Base-by-base conservation (phyloP, 352 stramenopile species). In the Phytophthora tubulina region DNA sequence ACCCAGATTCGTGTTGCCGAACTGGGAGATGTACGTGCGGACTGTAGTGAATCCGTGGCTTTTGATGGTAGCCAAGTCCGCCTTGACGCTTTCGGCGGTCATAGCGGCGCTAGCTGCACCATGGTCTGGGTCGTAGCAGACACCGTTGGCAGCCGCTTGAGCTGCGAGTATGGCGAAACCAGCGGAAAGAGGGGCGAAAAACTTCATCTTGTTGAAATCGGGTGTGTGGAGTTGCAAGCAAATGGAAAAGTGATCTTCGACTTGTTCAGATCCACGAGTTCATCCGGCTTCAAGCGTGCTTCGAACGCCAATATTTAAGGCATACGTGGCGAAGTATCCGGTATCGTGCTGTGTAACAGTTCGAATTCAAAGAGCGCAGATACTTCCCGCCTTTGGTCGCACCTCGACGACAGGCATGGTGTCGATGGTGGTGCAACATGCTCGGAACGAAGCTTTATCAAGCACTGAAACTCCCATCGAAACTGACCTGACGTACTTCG, bases 121-220 rank as follows among this genome's bases (percentile, higher is more conserved):
- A 70, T 89, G 82, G 63, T 87, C 70, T 2, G 84, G 84, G 70
- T 92, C 84, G 60, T 85, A 92, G 75, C 84, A 92, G 15, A 92
- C 79, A 38, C 84, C 82, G 17, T 86, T 84, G 35, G 81, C 84
- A 36, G 67, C 73, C 36, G 80, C 81, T 53, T 67, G 64, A 55
- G 73, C 56, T 31, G 53, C 54, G 9, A 81, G 3, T 41, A 68
- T 49, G 15, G 67, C 51, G 45, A 81, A 57, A 49, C 49, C 54
- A 21, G 78, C 15, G 49, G 72, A 62, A 49, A 73, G 32, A 30
- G 61, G 75, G 5, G 70, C 38, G 35, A 76, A 73, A 30, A 69
- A 70, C 66, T 88, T 88, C 75, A 87, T 27, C 21, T 27, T 86
- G 30, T 27, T 52, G 53, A 58, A 7, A 10, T 46, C 10, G 27